A percentile compares a stretch with the other conserved stretches of the same genome.
Evolutionary conservation across 2,329 filamentous ascomycete genomes (phyloP).

Genomic region (Trichoderma lentiforme): DNA sequence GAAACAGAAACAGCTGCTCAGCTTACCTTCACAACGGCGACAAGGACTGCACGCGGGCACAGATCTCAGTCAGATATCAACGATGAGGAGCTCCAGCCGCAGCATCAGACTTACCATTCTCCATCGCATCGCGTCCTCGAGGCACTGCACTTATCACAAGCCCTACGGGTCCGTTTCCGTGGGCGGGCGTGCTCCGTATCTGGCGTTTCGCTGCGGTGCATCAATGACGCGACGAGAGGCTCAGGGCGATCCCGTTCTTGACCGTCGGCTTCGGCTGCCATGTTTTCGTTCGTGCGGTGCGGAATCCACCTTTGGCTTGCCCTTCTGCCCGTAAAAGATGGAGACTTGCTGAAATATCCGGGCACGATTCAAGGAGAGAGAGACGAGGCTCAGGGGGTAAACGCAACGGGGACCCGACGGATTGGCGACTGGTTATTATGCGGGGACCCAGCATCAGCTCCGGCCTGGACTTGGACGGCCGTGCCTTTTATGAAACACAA

Average conservation of each 20-base stretch:
- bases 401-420: constrained; percentile 7
- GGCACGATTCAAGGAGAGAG: neutral
- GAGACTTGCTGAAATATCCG: constrained; percentile 8
- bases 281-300: neutral
- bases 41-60: constrained; percentile 24
- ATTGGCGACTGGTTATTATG: constrained; percentile 3
- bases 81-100: neutral
- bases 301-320: neutral
- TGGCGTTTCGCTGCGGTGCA: neutral
- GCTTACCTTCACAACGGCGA: constrained; percentile 37
- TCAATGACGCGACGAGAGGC: neutral
- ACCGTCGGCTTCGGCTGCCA: constrained; percentile 16
- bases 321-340: constrained; percentile 8
- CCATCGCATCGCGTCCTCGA: constrained; percentile 44
- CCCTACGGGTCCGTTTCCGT: constrained; percentile 29
- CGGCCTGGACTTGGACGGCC: neutral
- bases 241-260: constrained; percentile 7
- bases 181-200: constrained; percentile 27
- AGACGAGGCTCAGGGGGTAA: neutral
- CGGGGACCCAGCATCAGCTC: neutral
- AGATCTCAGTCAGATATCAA: constrained; percentile 12
- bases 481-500: neutral
- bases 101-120: constrained; percentile 36
- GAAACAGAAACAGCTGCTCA: neutral
- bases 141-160: constrained; percentile 35